Percentiles rank a stretch among this genome's conserved stretches.
Conservation (phyloP, 1,139 yeast species). For the Spencermartinsiella ligniputridi region DNA sequence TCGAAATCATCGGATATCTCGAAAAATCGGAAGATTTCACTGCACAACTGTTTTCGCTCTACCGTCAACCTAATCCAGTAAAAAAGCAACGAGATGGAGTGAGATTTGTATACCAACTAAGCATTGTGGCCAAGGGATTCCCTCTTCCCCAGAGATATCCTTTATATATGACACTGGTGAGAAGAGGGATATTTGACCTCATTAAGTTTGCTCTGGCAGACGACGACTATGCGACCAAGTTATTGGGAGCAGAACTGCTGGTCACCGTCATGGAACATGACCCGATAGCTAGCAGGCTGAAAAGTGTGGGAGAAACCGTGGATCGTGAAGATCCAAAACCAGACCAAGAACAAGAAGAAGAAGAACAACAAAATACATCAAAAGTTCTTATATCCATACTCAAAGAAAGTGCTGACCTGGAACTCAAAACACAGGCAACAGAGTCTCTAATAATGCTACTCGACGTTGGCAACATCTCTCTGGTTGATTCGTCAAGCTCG, state of each 20-base stretch:
- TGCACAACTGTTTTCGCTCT: conserved; percentile 54
- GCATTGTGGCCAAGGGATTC: conserved; percentile 65
- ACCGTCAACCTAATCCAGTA: conserved; percentile 29
- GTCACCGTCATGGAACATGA: conserved; percentile 84
- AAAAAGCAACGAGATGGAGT: conserved; percentile 63
- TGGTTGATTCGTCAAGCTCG: conserved; percentile 1
- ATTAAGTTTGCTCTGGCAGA: conserved; percentile 68
- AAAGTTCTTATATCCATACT: conserved; percentile 58
- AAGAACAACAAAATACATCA: conserved; percentile 39
- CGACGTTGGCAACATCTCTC: conserved; percentile 33
- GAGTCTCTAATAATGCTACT: conserved; percentile 75
- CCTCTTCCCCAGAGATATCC: conserved; percentile 60
- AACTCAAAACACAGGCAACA: conserved; percentile 73
- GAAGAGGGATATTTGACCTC: conserved; percentile 65
- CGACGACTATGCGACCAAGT: conserved; percentile 49
- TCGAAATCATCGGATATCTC: conserved; percentile 63
- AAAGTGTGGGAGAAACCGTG: not conserved
- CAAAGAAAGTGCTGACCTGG: conserved; percentile 60
- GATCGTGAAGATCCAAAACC: not conserved
- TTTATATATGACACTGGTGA: conserved; percentile 61
- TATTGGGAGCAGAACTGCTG: conserved; percentile 76
- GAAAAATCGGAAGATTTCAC: conserved; percentile 49
- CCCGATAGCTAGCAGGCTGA: conserved; percentile 32
- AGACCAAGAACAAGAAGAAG: not conserved
- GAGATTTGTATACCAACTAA: conserved; percentile 73